Base-by-base conservation (phyloP, 805 yeast species). In the Lipomyces japonicus region DNA sequence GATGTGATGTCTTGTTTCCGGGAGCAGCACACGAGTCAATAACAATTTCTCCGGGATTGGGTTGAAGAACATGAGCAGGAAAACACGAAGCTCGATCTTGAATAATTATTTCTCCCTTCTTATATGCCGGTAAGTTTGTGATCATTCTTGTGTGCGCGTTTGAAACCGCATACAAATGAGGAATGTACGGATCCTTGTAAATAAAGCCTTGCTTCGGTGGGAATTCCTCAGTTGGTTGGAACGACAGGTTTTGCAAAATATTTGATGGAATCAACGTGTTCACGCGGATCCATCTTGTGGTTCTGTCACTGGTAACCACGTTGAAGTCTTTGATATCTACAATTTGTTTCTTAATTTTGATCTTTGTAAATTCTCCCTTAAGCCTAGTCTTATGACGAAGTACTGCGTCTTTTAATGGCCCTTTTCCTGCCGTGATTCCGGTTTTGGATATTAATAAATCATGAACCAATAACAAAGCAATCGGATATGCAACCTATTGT, bases 21-120 rank as follows among this genome's bases (percentile, higher is more conserved):
- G 99, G 99, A 0, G 99, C 98, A 2, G 97, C 90, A 70, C 97
- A 90, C 1, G 96, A 84, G 69, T 93, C 99, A 39, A 93, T 85
- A 9, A 89, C 80, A 22, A 73, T 68, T 51, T 77, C 82, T 39
- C 82, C 84, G 3, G 78, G 72, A 0, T 65, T 48, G 0, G 91
- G 86, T 54, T 78, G 73, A 42, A 93, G 68, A 24, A 93, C 89
- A 53, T 79, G 80, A 0, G 95, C 96, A 0, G 99, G 99, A 64
- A 93, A 89, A 66, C 98, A 93, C 1, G 97, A 89, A 0, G 97
- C 96, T 44, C 98, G 73, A 65, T 93, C 98, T 68, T 93, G 99
- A 53, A 93, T 86, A 47, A 93, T 90, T 14, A 91, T 71, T 46
- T 82, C 75, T 0, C 98, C 98, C 10, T 72, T 70, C 46, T 77